Conservation (phyloP, 257 asterid species). For the Nicotiana paniculata region DNA sequence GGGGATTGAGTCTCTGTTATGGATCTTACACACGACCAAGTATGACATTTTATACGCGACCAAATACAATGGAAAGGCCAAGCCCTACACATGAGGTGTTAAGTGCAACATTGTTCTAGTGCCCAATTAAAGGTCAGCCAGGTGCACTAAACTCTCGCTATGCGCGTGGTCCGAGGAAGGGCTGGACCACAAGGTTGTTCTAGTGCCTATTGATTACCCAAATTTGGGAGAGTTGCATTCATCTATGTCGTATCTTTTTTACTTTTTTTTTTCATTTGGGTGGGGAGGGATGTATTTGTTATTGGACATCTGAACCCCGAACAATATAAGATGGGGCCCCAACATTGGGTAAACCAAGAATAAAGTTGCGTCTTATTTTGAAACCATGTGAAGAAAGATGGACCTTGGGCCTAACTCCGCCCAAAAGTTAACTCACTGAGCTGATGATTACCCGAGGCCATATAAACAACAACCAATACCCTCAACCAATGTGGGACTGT, state of each 20-base stretch:
- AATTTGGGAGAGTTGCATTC: not conserved
- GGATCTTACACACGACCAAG: not conserved
- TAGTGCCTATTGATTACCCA: not conserved
- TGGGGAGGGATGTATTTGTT: no score
- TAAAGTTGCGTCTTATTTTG: not conserved
- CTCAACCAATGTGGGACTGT: not conserved
- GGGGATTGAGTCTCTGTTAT: not conserved
- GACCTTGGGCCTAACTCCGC: not conserved
- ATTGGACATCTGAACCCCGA: no score
- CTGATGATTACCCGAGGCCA: not conserved
- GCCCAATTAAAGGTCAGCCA: not conserved
- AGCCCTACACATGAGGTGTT: not conserved
- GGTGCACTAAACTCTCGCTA: no score
- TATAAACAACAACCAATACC: not conserved
- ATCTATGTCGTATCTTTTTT: not conserved
- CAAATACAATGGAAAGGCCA: not conserved
- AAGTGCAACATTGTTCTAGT: not conserved
- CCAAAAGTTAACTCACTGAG: not conserved
- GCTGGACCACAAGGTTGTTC: not conserved
- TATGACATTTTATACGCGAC: not conserved
- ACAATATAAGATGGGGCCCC: not conserved
- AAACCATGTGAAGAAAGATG: slow-evolving; percentile 1
- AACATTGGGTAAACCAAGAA: not conserved
- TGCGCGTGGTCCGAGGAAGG: no score
- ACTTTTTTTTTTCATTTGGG: not conserved